Percentiles rank a stretch among this genome's conserved stretches.
These are phyloP conservation scores for Protea cynaroides DNA, from an alignment of 164 flowering plant species.

Conservation along the genomic window DNA sequence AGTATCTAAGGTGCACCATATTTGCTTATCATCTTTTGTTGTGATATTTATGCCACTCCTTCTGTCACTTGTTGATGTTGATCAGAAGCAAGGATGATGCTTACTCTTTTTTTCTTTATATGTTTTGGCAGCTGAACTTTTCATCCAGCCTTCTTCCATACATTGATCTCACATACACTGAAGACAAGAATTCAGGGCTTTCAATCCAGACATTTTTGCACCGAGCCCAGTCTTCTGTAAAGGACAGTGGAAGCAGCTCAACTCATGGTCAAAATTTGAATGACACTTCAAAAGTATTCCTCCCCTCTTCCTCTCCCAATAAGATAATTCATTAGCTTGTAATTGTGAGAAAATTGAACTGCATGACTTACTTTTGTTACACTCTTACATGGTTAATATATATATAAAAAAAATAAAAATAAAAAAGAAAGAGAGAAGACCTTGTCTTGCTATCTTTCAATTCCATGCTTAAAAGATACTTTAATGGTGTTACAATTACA, in stretches of 20 bases:
- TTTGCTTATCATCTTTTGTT: no score
- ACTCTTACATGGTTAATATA: not conserved
- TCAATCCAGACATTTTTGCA: slow-evolving; percentile 22
- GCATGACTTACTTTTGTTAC: not conserved
- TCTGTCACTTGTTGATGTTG: no score
- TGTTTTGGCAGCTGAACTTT: slow-evolving; percentile 41
- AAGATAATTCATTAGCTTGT: not conserved
- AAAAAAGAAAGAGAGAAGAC: no score
- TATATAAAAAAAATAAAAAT: no score
- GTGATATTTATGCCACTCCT: no score
- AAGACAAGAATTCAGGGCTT: slow-evolving; percentile 21
- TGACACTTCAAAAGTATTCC: no score
- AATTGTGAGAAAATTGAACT: not conserved
- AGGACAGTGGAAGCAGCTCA: no score
- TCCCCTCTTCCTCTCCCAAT: not conserved
- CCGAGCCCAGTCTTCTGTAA: slow-evolving; percentile 20
- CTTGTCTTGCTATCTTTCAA: not conserved
- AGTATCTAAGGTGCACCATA: slow-evolving; percentile 24
- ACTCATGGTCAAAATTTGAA: no score
- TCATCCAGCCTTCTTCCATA: slow-evolving; percentile 35
- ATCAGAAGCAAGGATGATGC: no score
- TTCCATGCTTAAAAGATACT: not conserved
- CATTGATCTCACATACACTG: slow-evolving; percentile 25
- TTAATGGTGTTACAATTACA: no score
- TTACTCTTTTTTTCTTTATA: no score